phyloP scores from a whole-genome alignment of 2,329 filamentous ascomycete genomes.

The Penicillium sp. region DNA sequence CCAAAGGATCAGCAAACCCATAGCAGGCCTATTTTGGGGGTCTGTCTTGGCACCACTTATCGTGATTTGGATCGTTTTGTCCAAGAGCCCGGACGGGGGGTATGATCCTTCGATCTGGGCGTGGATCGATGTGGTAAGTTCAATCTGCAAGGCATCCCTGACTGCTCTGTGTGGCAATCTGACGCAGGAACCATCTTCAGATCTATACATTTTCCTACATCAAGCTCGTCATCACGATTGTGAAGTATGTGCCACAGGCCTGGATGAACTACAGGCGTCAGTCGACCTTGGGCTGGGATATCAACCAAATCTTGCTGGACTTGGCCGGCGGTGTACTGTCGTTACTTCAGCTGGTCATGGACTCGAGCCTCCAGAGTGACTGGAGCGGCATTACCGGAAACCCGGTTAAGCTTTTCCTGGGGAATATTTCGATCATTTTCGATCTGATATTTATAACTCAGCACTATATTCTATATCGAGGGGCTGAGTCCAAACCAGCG shows the following conservation, averaged over 20 bases:
- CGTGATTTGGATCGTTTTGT: constrained; percentile 44
- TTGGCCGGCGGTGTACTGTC: constrained; percentile 79
- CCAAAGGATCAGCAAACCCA: constrained; percentile 59
- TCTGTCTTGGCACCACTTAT: constrained; percentile 53
- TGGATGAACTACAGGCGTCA: constrained; percentile 79
- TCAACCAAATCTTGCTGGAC: constrained; percentile 80
- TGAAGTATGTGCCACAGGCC: constrained; percentile 92
- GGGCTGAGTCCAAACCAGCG: constrained; percentile 23
- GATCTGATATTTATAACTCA: constrained; percentile 84
- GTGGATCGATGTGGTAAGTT: constrained; percentile 64
- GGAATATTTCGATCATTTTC: constrained; percentile 83
- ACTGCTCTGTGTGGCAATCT: not conserved
- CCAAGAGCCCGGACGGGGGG: constrained; percentile 42
- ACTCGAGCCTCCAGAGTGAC: constrained; percentile 79
- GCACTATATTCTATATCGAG: constrained; percentile 78
- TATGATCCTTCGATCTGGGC: constrained; percentile 56
- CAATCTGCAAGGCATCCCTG: not conserved
- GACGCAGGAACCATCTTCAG: constrained; percentile 36
- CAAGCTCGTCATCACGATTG: constrained; percentile 82
- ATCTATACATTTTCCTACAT: constrained; percentile 76
- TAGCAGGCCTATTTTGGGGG: constrained; percentile 70
- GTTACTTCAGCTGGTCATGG: constrained; percentile 76
- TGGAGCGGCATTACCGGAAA: constrained; percentile 93
- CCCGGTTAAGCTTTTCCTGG: constrained; percentile 83
- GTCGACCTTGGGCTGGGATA: constrained; percentile 87